Evolutionary conservation across 2,329 filamentous ascomycete genomes (phyloP).

Genomic region (Amylocarpus encephaloides): DNA sequence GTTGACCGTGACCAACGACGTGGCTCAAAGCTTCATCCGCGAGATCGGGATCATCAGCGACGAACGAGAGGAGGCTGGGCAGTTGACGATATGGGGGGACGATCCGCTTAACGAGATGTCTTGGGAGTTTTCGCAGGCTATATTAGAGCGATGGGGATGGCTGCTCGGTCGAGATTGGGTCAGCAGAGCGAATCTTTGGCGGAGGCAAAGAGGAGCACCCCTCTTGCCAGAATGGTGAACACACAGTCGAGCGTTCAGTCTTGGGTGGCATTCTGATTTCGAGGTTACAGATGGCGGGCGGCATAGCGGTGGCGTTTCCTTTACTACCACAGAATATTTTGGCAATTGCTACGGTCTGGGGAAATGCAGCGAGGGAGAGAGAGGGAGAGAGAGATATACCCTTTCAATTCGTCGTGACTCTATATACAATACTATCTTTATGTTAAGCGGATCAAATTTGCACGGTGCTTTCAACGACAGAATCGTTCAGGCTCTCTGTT

Average conservation of each 20-base stretch:
- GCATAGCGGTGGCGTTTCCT: background rate
- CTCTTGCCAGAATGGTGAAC: constrained; percentile 32
- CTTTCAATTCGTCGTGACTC: too few relatives aligned
- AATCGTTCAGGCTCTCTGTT: too few relatives aligned
- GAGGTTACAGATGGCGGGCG: background rate
- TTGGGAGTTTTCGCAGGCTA: constrained; percentile 37
- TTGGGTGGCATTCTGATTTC: background rate
- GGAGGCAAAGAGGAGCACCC: constrained; percentile 33
- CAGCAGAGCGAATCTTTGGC: constrained; percentile 37
- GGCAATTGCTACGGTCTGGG: background rate
- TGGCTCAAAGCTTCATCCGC: constrained; percentile 33
- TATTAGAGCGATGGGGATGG: constrained; percentile 37
- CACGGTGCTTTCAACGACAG: too few relatives aligned
- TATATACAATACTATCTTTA: too few relatives aligned
- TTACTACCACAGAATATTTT: background rate
- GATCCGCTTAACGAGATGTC: constrained; percentile 37
- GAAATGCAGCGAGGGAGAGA: too few relatives aligned
- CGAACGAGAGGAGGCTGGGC: constrained; percentile 34
- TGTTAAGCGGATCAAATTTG: too few relatives aligned
- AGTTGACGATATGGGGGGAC: constrained; percentile 39
- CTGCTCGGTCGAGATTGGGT: constrained; percentile 35
- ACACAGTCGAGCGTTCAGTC: too few relatives aligned
- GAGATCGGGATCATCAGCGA: constrained; percentile 34
- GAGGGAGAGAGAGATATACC: background rate
- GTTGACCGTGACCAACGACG: constrained; percentile 32